Evolutionary conservation across 2,329 filamentous ascomycete species (phyloP).

Genomic region (Biscogniauxia sp.): DNA sequence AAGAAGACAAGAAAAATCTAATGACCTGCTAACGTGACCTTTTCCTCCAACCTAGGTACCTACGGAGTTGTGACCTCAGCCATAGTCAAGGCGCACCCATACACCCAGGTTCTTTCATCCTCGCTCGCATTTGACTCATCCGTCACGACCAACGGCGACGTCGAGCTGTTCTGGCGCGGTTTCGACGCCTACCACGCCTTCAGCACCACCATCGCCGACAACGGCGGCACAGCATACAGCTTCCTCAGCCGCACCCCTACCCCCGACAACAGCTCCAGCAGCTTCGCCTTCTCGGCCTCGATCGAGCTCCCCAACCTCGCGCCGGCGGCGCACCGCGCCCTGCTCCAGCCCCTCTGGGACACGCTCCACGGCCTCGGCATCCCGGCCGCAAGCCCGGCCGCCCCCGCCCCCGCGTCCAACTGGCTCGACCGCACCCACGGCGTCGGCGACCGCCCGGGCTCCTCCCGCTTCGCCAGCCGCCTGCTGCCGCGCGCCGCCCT

Average conservation of each 20-base stretch:
- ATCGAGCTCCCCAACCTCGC: slow-evolving; percentile 35
- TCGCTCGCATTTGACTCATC: slow-evolving; percentile 21
- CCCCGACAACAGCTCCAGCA: slow-evolving; percentile 17
- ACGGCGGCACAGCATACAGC: slow-evolving; percentile 36
- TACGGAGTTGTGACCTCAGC: slow-evolving; percentile 33
- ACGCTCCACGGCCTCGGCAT: slow-evolving; percentile 33
- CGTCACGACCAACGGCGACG: slow-evolving; percentile 8
- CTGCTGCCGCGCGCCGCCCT: slow-evolving; percentile 32
- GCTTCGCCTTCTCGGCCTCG: slow-evolving; percentile 32
- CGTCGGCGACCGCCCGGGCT: slow-evolving; percentile 29
- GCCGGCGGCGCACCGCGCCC: slow-evolving; percentile 18
- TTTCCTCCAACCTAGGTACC: slow-evolving; percentile 18
- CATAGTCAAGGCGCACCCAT: slow-evolving; percentile 29
- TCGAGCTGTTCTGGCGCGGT: slow-evolving; percentile 31
- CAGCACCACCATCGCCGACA: slow-evolving; percentile 33
- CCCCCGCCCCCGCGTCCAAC: slow-evolving; percentile 27
- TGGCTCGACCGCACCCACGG: slow-evolving; percentile 26
- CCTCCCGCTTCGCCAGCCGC: slow-evolving; percentile 32
- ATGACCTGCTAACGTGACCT: slow-evolving; percentile 2
- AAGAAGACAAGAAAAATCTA: background rate
- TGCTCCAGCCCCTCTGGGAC: slow-evolving; percentile 34
- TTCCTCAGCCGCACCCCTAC: slow-evolving; percentile 26
- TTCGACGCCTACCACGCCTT: slow-evolving; percentile 35
- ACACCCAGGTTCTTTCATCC: slow-evolving; percentile 19
- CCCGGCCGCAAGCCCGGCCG: slow-evolving; percentile 20